Evolutionary conservation across 164 flowering plant species (phyloP), one percentile per base, ranked within the genome.

Genomic region (Vitis labrusca): DNA sequence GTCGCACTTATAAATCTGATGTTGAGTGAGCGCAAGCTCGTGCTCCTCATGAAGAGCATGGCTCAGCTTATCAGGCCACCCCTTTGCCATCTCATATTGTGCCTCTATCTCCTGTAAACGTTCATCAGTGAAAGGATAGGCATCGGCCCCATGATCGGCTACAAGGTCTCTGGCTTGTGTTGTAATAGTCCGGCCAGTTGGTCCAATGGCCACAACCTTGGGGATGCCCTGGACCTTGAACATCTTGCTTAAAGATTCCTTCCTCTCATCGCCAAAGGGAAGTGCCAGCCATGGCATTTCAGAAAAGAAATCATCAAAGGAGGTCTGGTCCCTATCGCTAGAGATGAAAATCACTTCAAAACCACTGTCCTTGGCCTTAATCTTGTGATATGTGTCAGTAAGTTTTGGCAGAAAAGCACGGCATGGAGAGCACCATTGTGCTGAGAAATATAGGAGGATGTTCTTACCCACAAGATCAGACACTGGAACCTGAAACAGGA

Each of bases 241-340:
- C 1, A 11, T 75, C 50, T 79, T 76, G 16, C 72, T 72, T 71
- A 93, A 64, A 1, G 64, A 69, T n/a, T 66, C 62, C 78, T 81
- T 81, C 69, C 87, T 72, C 9, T 37, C 59, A 54, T 93, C 97
- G 1, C 86, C 89, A 70, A 77, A 88, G 2, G 97, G 95, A 11
- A 91, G 82, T 0, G 93, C 89, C 55, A 90, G 61, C 93, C 97
- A 91, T 10, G 95, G 97, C 97, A 93, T 93, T 9, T 44, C 49
- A 0, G 84, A 55, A 63, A 76, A 90, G 77, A 50, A 87, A 5
- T 84, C 88, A 50, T 89, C 83, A 63, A 89, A 91, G 9, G 91
- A 77, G 6, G 77, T 14, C 30, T 87, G 83, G 47, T 86, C 86
- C 0, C 54, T 55, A 67, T 89, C 97, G 54, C 87, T 80, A 0